These are phyloP conservation scores for Penicillium fuscoglaucum DNA, from an alignment of 2,329 filamentous ascomycete genomes.

Conservation along the genomic window DNA sequence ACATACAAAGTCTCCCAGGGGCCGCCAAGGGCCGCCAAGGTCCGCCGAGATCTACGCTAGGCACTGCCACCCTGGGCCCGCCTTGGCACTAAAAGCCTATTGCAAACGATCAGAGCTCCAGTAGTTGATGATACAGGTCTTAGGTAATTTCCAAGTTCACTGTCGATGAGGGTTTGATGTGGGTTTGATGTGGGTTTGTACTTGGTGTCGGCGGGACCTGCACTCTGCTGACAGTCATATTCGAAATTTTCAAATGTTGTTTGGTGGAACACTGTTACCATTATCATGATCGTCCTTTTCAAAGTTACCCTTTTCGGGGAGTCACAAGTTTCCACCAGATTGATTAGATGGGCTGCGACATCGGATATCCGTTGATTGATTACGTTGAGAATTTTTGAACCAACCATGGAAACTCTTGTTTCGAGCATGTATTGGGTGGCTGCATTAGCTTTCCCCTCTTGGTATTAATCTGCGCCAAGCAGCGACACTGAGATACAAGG, in stretches of 20 bases:
- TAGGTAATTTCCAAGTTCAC: too few relatives aligned
- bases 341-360: not conserved
- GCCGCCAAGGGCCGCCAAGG: not conserved
- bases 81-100: not conserved
- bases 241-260: not conserved
- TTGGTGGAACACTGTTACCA: not conserved
- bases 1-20: not conserved
- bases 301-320: not conserved
- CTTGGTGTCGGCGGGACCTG: too few relatives aligned
- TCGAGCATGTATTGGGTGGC: not conserved
- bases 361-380: constrained; percentile 1
- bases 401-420: not conserved
- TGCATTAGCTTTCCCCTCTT: not conserved
- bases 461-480: not conserved
- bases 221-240: not conserved
- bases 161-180: too few relatives aligned
- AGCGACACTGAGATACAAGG: not conserved
- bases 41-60: not conserved
- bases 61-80: not conserved
- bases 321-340: not conserved
- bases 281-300: not conserved
- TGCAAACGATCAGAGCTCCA: not conserved
- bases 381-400: not conserved
- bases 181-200: too few relatives aligned
- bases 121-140: not conserved